phyloP scores from a whole-genome alignment of 31 red algal species.

The Odonthalia washingtoniensis region DNA sequence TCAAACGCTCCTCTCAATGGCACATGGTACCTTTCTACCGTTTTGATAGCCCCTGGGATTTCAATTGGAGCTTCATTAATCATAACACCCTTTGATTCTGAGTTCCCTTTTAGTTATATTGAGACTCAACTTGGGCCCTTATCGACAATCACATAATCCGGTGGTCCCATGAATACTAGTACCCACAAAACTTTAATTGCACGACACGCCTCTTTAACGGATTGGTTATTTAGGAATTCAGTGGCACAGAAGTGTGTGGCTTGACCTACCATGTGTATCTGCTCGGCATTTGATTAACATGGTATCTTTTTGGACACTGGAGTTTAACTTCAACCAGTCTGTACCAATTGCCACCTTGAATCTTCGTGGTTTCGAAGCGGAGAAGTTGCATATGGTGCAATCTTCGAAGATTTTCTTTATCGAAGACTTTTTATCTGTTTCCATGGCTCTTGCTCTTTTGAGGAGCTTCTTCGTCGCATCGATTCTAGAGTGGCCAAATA shows the following conservation, averaged over 20 bases:
- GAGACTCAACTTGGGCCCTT: conserved; percentile 7
- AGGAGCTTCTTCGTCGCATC: not conserved
- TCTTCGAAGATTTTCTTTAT: not conserved
- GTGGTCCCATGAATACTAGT: conserved; percentile 31
- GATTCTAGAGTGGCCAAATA: not conserved
- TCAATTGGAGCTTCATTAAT: conserved; percentile 15
- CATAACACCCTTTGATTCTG: not conserved
- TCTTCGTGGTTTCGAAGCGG: not conserved
- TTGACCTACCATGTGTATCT: not conserved
- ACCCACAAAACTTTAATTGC: conserved; percentile 10
- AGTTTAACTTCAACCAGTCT: not conserved
- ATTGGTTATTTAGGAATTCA: not conserved
- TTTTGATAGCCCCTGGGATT: not conserved
- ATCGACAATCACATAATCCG: conserved; percentile 18
- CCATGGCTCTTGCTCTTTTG: not conserved
- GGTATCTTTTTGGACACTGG: not conserved
- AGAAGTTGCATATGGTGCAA: not conserved
- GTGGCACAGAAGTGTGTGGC: not conserved
- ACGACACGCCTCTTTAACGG: not conserved
- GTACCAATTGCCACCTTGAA: conserved; percentile 10
- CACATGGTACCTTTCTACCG: no score
- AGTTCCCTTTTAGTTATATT: not conserved
- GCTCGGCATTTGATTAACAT: conserved; percentile 4
- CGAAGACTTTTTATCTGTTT: not conserved
- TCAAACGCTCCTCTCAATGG: no score